Evolutionary conservation across 2,329 filamentous ascomycete genomes (phyloP).

Genomic region (Alternaria alternata): DNA sequence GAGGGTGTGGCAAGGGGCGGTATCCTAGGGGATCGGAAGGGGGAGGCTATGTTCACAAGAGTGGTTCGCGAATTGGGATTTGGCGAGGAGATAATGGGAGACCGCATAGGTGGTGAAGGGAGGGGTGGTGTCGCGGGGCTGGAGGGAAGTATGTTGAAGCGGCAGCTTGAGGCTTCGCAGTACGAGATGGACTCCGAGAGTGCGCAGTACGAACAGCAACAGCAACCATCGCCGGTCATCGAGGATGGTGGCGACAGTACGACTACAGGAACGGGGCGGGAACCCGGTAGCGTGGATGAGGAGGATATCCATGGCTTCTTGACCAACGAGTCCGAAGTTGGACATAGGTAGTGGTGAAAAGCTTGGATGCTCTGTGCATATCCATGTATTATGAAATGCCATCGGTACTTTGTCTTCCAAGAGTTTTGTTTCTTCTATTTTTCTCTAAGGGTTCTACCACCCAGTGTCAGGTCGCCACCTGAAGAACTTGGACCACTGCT

Average conservation of each 20-base stretch:
- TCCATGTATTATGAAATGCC: neutral
- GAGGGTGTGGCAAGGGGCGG: slow-evolving; percentile 41
- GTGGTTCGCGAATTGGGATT: slow-evolving; percentile 21
- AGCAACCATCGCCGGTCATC: neutral
- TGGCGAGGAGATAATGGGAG: slow-evolving; percentile 21
- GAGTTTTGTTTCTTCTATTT: neutral
- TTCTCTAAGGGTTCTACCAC: neutral
- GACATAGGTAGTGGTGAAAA: neutral
- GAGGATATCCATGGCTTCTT: slow-evolving; percentile 28
- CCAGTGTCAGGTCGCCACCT: neutral
- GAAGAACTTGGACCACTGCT: neutral
- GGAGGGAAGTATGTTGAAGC: neutral
- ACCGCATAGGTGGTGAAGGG: neutral
- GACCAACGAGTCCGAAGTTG: slow-evolving; percentile 14
- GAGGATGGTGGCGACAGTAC: neutral
- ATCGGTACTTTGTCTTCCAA: neutral
- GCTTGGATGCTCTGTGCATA: neutral
- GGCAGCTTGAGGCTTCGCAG: neutral
- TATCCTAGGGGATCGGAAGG: slow-evolving; percentile 22
- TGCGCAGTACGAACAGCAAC: neutral
- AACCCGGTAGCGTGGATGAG: neutral
- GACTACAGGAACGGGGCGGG: neutral
- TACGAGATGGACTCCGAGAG: neutral
- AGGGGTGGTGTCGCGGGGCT: neutral
- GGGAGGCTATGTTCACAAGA: slow-evolving; percentile 27